Percentiles rank a stretch among this genome's conserved stretches.
Evolutionary conservation across 345 rosid species (phyloP).

Genomic region (Linum usitatissimum): DNA sequence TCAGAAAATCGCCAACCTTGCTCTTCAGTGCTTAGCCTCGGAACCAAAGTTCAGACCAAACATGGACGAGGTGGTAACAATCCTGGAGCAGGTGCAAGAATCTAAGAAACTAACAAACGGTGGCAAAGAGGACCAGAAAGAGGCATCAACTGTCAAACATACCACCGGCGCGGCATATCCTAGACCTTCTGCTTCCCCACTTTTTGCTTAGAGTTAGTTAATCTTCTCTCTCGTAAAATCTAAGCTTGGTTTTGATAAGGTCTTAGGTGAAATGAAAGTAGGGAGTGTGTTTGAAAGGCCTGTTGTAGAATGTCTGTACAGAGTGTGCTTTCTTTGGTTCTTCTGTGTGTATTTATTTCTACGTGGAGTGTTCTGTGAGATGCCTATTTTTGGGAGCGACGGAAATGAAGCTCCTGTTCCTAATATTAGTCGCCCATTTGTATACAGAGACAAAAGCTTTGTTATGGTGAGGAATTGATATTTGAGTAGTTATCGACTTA

Average conservation of each 20-base stretch:
- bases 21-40: conserved; percentile 13
- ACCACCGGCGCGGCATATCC: conserved; percentile 30
- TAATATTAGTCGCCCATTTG: neutral
- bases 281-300: neutral
- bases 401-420: neutral
- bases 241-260: neutral
- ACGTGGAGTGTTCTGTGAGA: neutral
- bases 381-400: neutral
- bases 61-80: conserved; percentile 23
- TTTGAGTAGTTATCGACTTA: neutral
- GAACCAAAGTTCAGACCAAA: conserved; percentile 19
- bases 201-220: conserved; percentile 3
- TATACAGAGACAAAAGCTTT: neutral
- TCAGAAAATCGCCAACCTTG: conserved; percentile 6
- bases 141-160: conserved; percentile 5
- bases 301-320: neutral
- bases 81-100: conserved; percentile 50
- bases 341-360: neutral
- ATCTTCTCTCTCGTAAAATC: neutral
- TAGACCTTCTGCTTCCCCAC: conserved; percentile 39
- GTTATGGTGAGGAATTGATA: neutral
- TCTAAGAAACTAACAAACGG: conserved; percentile 20
- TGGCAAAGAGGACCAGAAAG: conserved; percentile 17
- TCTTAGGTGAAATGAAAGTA: neutral
- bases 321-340: neutral